phyloP scores from a whole-genome alignment of 129 eudicot genomes.

The Flaveria ramosissima region DNA sequence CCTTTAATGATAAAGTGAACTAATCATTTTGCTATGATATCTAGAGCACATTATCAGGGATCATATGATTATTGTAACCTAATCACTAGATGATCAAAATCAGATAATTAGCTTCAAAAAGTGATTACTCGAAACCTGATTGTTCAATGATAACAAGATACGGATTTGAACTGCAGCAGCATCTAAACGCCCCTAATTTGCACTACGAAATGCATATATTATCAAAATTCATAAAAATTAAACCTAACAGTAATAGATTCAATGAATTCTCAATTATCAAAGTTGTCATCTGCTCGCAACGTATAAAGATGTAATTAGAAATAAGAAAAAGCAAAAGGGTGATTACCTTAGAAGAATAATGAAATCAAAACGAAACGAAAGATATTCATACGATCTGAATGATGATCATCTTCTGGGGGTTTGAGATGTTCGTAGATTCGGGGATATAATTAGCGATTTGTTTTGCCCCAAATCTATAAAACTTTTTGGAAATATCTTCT shows the following conservation, averaged over 20 bases:
- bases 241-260: slow-evolving; percentile 3
- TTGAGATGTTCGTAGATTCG: not conserved
- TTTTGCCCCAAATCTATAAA: slow-evolving; percentile 12
- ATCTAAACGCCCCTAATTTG: not conserved
- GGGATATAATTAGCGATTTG: not conserved
- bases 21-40: not conserved
- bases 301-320: not conserved
- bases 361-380: not conserved
- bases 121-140: not conserved
- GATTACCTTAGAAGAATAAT: slow-evolving; percentile 12
- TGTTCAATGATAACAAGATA: not conserved
- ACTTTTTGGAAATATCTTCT: not conserved
- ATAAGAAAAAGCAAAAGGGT: not conserved
- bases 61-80: not conserved
- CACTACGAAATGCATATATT: not conserved
- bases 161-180: not conserved
- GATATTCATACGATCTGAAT: not conserved
- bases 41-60: not conserved
- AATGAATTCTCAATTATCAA: not conserved
- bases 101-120: not conserved
- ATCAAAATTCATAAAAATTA: not conserved
- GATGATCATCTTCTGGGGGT: not conserved
- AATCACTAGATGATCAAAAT: not conserved
- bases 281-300: too few species aligned
- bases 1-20: too few species aligned